phyloP scores from a whole-genome alignment of 2,329 filamentous ascomycete species.

The Penicillium concentricum region DNA sequence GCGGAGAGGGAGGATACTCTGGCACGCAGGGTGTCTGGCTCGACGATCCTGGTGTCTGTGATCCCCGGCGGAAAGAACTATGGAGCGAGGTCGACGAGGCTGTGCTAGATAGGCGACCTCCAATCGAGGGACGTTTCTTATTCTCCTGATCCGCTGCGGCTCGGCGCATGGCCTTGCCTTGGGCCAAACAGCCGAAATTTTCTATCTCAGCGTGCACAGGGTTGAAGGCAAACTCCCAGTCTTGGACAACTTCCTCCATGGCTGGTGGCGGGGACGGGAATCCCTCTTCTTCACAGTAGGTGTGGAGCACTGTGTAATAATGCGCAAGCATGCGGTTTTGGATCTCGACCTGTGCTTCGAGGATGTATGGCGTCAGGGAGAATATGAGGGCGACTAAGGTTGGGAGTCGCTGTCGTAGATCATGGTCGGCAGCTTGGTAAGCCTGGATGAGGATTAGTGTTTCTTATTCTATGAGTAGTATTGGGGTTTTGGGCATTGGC shows the following conservation, averaged over 20 bases:
- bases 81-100: slow-evolving; percentile 37
- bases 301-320: slow-evolving; percentile 74
- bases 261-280: slow-evolving; percentile 71
- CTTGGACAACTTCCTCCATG: slow-evolving; percentile 67
- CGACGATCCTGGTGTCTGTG: slow-evolving; percentile 28
- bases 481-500: not conserved
- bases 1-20: slow-evolving; percentile 13
- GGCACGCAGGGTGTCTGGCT: slow-evolving; percentile 26
- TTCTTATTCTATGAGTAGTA: not conserved
- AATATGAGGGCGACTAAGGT: slow-evolving; percentile 69
- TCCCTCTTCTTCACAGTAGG: slow-evolving; percentile 66
- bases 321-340: slow-evolving; percentile 76
- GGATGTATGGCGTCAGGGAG: slow-evolving; percentile 69
- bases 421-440: slow-evolving; percentile 72
- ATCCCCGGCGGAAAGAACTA: slow-evolving; percentile 26
- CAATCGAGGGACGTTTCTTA: slow-evolving; percentile 39
- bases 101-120: slow-evolving; percentile 34
- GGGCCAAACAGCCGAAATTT: slow-evolving; percentile 61
- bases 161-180: slow-evolving; percentile 65
- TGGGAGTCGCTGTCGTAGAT: slow-evolving; percentile 69
- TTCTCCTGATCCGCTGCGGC: slow-evolving; percentile 43
- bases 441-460: slow-evolving; percentile 47
- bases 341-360: slow-evolving; percentile 69
- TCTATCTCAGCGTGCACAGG: slow-evolving; percentile 67
- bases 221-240: slow-evolving; percentile 64